Base-by-base conservation (phyloP, 2,329 filamentous ascomycete species). In the Aspergillus luchuensis region DNA sequence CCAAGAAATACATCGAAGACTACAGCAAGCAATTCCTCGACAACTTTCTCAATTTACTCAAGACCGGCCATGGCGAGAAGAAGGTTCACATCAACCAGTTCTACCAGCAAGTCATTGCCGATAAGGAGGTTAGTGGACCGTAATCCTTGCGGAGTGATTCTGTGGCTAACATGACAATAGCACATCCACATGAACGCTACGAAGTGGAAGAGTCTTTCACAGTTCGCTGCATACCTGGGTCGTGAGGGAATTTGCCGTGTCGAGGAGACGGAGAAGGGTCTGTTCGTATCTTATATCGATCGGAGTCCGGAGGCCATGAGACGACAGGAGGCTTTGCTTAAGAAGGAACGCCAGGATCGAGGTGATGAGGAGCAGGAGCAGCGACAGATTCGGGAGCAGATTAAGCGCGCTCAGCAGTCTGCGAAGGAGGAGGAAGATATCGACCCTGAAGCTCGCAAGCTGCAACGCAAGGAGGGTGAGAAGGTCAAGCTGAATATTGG, bases 121-220 rank as follows among this genome's bases (percentile, higher is more conserved):
- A 94, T 67, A 92, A 93, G 75, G 85, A 92, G 70, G 67, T 71
- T 39, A 64, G 69, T 68, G 17, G 21, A 33, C 1, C 7, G 15
- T 30, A 23, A 15, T 8, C 3, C 19, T 25, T 5, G 17, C 8
- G 11, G n/a, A 17, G 21, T 13, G 21, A 19, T 8, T 10, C 10
- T 7, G 23, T 41, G 41, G 49, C 61, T 63, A 49, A 57, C 17
- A 28, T 39, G 8, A 5, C 30, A 49, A 51, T 60, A 71, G 62
- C 94, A 98, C 73, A 81, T 95, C 8, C 95, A 98, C 74, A 92
- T 98, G 90, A 97, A 97, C 76, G 84, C 92, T 7, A 98, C 95
- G 0, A 89, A 89, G 70, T 98, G 92, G 92, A 86, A 89, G 4
- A 91, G 87, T 57, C 79, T 99, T 68, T 94, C 92, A 2, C 92